Conservation (phyloP, 495 filamentous ascomycete genomes). For the Daldinia caldariorum region DNA sequence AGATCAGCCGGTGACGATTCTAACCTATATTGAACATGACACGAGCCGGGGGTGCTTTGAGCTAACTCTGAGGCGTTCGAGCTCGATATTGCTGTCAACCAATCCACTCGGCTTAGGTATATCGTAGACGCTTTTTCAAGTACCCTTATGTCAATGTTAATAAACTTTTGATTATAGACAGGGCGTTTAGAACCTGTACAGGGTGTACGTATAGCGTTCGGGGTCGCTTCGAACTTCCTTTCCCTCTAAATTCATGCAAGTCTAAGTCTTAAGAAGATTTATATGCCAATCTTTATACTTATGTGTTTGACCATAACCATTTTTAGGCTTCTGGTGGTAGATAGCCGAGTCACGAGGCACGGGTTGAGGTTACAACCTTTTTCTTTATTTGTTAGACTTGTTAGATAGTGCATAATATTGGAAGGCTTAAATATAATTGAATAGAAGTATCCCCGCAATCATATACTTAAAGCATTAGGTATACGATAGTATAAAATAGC, state of each 20-base stretch:
- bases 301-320: neutral
- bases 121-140: neutral
- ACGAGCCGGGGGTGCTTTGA: conserved; percentile 3
- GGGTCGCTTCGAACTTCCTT: neutral
- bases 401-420: neutral
- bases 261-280: neutral
- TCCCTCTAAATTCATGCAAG: neutral
- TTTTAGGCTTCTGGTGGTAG: neutral
- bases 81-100: neutral
- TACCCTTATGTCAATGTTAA: neutral
- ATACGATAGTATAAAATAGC: too few species aligned
- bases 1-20: conserved; percentile 22
- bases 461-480: too few species aligned
- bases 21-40: conserved; percentile 24
- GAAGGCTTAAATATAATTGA: neutral
- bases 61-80: neutral
- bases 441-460: neutral
- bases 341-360: neutral
- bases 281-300: neutral
- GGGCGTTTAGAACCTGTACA: neutral
- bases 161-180: neutral
- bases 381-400: neutral
- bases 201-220: neutral
- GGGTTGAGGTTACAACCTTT: neutral
- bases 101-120: neutral